Percentiles rank a stretch among this genome's conserved stretches.
Conservation (phyloP, 352 stramenopile species). For the Elongisporangium anandrum region DNA sequence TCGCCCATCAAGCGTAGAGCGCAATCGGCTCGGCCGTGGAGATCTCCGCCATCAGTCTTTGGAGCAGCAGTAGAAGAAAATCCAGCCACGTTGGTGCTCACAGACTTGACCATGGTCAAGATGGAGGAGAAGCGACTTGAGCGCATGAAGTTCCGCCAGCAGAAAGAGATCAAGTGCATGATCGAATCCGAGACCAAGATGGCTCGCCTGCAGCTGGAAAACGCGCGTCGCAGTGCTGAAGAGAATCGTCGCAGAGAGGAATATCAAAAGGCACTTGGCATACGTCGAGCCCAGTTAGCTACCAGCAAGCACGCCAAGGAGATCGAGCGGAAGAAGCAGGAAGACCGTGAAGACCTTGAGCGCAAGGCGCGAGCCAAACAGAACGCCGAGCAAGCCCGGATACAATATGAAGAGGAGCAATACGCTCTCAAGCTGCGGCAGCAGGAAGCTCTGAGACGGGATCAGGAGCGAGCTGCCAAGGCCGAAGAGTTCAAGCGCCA, state of each 20-base stretch:
- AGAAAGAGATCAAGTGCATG: conserved; percentile 67
- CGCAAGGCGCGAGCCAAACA: conserved; percentile 38
- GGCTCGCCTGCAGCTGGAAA: conserved; percentile 61
- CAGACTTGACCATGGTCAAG: conserved; percentile 52
- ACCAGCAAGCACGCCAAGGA: conserved; percentile 58
- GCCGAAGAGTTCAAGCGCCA: conserved; percentile 65
- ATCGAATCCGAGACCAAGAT: conserved; percentile 78
- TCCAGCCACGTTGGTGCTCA: conserved; percentile 7
- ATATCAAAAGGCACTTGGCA: conserved; percentile 45
- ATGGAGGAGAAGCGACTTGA: conserved; percentile 57
- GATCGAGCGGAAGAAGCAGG: conserved; percentile 54
- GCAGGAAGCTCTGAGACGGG: conserved; percentile 36
- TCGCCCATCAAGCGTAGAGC: conserved; percentile 5
- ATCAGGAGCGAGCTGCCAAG: conserved; percentile 55
- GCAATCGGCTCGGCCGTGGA: conserved; percentile 23
- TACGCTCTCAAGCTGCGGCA: conserved; percentile 28
- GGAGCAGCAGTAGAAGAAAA: conserved; percentile 1
- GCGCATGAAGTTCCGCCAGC: conserved; percentile 64
- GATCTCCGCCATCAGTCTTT: background rate
- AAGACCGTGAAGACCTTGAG: conserved; percentile 47
- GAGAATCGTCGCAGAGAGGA: conserved; percentile 56
- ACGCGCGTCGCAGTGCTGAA: conserved; percentile 39
- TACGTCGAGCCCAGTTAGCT: conserved; percentile 38
- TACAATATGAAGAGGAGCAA: conserved; percentile 36
- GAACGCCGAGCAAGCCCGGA: conserved; percentile 44